phyloP scores from a whole-genome alignment of 495 filamentous ascomycete genomes.

The Aspergillus cavernicola region DNA sequence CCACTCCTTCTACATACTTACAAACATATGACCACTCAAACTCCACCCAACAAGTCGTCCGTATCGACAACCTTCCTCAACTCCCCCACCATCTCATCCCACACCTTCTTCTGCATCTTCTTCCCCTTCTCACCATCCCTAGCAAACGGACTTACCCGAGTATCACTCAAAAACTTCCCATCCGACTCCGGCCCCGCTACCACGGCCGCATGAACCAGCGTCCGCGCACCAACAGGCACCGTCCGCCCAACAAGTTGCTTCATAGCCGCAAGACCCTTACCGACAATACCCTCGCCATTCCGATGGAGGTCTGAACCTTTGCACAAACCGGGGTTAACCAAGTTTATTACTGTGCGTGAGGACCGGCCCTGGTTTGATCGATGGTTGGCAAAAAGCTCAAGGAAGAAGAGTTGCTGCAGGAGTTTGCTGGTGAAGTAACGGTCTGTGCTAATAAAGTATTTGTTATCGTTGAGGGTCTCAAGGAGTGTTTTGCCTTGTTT shows the following conservation, averaged over 20 bases:
- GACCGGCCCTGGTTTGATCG: background rate
- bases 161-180: slow-evolving; percentile 22
- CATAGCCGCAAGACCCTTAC: background rate
- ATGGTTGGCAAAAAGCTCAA: background rate
- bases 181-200: slow-evolving; percentile 4
- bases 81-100: slow-evolving; percentile 6
- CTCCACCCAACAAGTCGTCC: too few species aligned
- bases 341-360: background rate
- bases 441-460: slow-evolving; percentile 2
- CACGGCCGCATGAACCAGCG: slow-evolving; percentile 10
- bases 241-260: slow-evolving; percentile 6
- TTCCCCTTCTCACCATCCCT: background rate
- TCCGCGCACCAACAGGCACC: slow-evolving; percentile 1
- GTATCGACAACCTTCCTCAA: background rate
- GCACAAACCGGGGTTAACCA: slow-evolving; percentile 11
- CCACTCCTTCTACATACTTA: too few species aligned
- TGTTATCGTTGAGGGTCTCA: background rate
- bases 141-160: slow-evolving; percentile 9
- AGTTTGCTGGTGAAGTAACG: slow-evolving; percentile 9
- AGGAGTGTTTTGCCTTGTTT: background rate
- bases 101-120: background rate
- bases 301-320: slow-evolving; percentile 9
- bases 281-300: background rate
- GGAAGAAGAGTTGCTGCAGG: slow-evolving; percentile 10
- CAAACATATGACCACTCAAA: too few species aligned